Conservation (phyloP, 345 rosid genomes). For the Pistacia integerrima region DNA sequence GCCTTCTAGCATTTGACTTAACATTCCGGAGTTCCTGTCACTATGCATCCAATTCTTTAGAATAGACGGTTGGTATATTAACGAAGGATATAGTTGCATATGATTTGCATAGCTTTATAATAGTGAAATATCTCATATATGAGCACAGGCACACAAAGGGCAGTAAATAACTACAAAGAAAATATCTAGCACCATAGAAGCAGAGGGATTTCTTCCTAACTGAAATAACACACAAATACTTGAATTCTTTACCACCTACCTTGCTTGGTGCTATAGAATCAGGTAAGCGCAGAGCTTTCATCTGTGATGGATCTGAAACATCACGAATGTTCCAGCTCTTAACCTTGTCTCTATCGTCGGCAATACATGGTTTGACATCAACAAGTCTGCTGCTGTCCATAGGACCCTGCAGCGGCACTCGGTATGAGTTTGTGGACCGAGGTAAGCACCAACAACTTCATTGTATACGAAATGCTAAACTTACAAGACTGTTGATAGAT, state of each 20-base stretch:
- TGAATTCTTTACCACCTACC: conserved; percentile 29
- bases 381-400: conserved; percentile 45
- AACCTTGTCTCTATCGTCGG: conserved; percentile 43
- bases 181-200: neutral
- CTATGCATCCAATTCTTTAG: no score
- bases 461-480: conserved; percentile 15
- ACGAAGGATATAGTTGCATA: neutral
- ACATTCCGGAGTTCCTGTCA: neutral
- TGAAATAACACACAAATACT: neutral
- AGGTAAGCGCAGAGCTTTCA: conserved; percentile 47
- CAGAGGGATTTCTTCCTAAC: no score
- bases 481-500: conserved; percentile 39
- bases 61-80: no score
- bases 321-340: conserved; percentile 52
- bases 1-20: neutral
- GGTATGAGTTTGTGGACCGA: conserved; percentile 16
- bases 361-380: conserved; percentile 48
- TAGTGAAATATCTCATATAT: neutral
- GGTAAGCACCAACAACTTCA: conserved; percentile 9
- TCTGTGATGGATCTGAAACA: conserved; percentile 43
- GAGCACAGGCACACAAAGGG: neutral
- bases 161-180: neutral
- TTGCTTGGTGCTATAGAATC: conserved; percentile 40
- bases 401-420: conserved; percentile 34
- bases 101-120: neutral